Evolutionary conservation across 345 rosid genomes (phyloP).

Genomic region (Reutealis trisperma): DNA sequence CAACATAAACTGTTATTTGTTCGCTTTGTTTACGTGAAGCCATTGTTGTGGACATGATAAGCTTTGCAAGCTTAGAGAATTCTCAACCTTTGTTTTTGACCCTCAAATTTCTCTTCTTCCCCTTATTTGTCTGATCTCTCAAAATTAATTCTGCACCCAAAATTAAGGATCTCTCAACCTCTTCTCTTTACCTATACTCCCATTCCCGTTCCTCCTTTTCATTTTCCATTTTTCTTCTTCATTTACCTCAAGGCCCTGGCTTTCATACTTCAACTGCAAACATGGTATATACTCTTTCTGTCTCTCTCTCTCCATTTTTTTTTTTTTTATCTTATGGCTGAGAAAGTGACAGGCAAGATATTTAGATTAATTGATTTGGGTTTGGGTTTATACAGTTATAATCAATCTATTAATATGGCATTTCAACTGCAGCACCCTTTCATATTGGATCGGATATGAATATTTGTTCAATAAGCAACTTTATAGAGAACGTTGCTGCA

Average conservation of each 20-base stretch:
- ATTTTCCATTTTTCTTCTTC: constrained; percentile 36
- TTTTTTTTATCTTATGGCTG: neutral
- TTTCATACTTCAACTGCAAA: constrained; percentile 34
- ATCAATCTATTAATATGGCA: neutral
- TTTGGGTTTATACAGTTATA: neutral
- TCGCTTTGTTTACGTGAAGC: neutral
- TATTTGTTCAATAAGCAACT: neutral
- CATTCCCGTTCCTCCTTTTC: constrained; percentile 24
- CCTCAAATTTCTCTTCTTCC: constrained; percentile 43
- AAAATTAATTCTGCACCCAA: constrained; percentile 31
- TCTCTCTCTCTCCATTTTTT: neutral
- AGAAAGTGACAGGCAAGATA: neutral
- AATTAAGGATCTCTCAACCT: constrained; percentile 53
- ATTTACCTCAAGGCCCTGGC: constrained; percentile 21
- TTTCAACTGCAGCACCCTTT: too few species aligned
- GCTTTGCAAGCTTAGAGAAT: constrained; percentile 26
- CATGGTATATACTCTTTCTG: constrained; percentile 48
- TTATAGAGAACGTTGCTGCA: neutral
- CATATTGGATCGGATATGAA: too few species aligned
- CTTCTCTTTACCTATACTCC: constrained; percentile 14
- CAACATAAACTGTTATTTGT: neutral
- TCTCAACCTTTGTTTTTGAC: constrained; percentile 36
- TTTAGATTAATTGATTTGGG: too few species aligned
- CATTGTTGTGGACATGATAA: constrained; percentile 31
- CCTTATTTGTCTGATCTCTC: constrained; percentile 32